These are phyloP conservation scores for Haplosporangium gracile DNA, from an alignment of 192 early-diverging fungal species.

Conservation along the genomic window DNA sequence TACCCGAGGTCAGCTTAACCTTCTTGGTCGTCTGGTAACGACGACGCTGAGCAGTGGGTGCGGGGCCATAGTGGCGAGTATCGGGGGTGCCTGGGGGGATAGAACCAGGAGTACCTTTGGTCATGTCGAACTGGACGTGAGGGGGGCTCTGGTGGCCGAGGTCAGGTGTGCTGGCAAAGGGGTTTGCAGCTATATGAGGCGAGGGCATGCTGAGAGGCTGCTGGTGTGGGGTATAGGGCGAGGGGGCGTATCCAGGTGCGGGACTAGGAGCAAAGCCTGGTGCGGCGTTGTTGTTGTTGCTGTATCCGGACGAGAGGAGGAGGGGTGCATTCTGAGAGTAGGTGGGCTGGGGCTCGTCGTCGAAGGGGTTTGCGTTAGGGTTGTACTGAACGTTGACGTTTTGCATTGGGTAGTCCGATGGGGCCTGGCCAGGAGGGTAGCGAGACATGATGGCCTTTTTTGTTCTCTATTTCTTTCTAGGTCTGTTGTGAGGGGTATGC, in stretches of 20 bases:
- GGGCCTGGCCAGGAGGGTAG: constrained; percentile 39
- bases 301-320: constrained; percentile 49
- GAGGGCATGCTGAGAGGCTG: constrained; percentile 39
- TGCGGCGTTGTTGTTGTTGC: constrained; percentile 16
- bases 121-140: constrained; percentile 44
- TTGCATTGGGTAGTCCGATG: constrained; percentile 57
- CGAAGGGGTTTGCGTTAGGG: constrained; percentile 54
- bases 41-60: constrained; percentile 60
- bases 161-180: constrained; percentile 43
- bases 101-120: neutral
- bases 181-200: constrained; percentile 34
- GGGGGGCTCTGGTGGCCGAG: constrained; percentile 15
- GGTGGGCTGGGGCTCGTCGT: constrained; percentile 42
- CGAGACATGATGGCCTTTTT: constrained; percentile 43
- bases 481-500: neutral
- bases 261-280: constrained; percentile 42
- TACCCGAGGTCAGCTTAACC: constrained; percentile 76
- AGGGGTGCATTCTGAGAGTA: constrained; percentile 50
- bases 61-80: constrained; percentile 57
- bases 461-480: constrained; percentile 3
- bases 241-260: constrained; percentile 44
- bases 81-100: constrained; percentile 44
- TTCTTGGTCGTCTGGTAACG: constrained; percentile 63
- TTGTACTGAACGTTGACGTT: constrained; percentile 53
- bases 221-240: constrained; percentile 56